Evolutionary conservation across 768 basidiomycete genomes (phyloP).

Genomic region (Tulasnella sp.): DNA sequence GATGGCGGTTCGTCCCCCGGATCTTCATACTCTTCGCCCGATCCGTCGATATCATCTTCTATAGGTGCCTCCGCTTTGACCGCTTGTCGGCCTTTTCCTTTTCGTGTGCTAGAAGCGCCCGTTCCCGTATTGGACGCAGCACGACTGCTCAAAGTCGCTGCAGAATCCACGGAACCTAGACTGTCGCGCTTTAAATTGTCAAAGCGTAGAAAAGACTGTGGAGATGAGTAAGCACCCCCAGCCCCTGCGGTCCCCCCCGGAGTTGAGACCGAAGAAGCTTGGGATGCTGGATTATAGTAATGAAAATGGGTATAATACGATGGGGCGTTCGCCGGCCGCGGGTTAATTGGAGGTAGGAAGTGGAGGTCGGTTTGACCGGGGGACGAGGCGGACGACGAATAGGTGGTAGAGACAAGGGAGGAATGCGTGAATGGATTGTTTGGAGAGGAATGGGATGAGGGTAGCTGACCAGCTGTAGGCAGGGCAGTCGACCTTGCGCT

Average conservation of each 20-base stretch:
- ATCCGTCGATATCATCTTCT: neutral
- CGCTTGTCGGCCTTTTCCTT: slow-evolving; percentile 8
- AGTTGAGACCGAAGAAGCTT: slow-evolving; percentile 8
- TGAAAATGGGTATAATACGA: neutral
- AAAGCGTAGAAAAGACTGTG: slow-evolving; percentile 9
- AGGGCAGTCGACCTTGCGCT: slow-evolving; percentile 13
- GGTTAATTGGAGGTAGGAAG: neutral
- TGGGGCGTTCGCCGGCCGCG: neutral
- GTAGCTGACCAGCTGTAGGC: slow-evolving; percentile 6
- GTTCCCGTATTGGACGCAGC: neutral
- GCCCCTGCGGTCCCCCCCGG: slow-evolving; percentile 8
- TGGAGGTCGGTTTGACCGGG: neutral
- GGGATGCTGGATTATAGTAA: slow-evolving; percentile 2
- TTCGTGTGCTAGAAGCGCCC: neutral
- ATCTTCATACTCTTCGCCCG: neutral
- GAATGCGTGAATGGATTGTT: slow-evolving; percentile 9
- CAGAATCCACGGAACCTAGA: no score
- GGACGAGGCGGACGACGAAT: neutral
- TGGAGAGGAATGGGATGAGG: slow-evolving; percentile 3
- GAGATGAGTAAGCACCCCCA: neutral
- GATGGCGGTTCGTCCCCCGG: neutral
- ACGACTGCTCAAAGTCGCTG: neutral
- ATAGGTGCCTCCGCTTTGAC: neutral
- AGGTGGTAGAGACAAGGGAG: neutral
- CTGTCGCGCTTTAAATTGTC: slow-evolving; percentile 3